Evolutionary conservation across 2,329 filamentous ascomycete genomes (phyloP).

Genomic region (Polychaeton citri): DNA sequence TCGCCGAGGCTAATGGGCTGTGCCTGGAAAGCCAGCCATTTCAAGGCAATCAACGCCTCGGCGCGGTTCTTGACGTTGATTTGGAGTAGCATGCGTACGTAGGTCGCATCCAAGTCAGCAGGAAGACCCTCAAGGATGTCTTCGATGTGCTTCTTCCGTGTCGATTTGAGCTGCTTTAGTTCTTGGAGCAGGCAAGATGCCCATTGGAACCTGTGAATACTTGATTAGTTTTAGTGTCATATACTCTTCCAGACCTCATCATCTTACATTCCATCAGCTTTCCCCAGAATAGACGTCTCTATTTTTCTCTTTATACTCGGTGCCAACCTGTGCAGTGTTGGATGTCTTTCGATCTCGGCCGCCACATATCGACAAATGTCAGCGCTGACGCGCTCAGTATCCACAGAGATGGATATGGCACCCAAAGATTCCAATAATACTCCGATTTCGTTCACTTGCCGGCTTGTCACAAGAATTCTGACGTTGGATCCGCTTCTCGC

Average conservation of each 20-base stretch:
- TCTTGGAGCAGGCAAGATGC: neutral
- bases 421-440: constrained; percentile 19
- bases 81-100: neutral
- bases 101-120: neutral
- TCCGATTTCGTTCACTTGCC: constrained; percentile 14
- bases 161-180: neutral
- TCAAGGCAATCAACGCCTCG: neutral
- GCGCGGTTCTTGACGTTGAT: neutral
- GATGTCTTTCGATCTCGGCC: neutral
- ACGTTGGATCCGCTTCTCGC: constrained; percentile 24
- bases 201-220: neutral
- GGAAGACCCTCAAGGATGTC: neutral
- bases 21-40: neutral
- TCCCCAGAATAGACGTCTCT: neutral
- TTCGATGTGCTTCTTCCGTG: neutral
- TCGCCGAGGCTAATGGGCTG: neutral
- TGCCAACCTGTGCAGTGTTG: neutral
- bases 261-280: neutral
- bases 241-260: neutral
- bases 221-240: neutral
- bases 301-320: neutral
- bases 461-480: constrained; percentile 31
- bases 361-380: neutral
- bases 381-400: neutral
- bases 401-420: neutral